Conservation (phyloP, 768 basidiomycete species). For the Symmetrospora coprosmae region DNA sequence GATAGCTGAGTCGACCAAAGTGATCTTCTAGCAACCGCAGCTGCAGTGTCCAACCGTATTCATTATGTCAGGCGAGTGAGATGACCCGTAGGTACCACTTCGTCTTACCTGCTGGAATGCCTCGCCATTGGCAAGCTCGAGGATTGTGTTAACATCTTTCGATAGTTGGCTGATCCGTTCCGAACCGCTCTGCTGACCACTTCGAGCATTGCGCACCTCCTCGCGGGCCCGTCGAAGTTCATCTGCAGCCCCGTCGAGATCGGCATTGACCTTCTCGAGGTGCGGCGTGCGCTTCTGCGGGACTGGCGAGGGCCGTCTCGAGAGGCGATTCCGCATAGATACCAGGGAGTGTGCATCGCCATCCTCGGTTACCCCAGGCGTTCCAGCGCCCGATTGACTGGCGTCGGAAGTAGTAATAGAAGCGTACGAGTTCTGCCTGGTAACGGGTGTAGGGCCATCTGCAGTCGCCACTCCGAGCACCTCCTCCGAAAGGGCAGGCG, state of each 20-base stretch:
- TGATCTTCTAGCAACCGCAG: constrained; percentile 12
- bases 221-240: neutral
- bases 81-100: neutral
- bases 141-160: neutral
- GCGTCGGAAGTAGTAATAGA: neutral
- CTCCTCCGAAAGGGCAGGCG: neutral
- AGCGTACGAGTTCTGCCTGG: neutral
- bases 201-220: neutral
- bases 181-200: neutral
- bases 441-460: neutral
- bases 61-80: neutral
- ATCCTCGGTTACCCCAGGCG: neutral
- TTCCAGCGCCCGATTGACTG: neutral
- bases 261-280: neutral
- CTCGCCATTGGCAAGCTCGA: neutral
- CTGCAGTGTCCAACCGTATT: neutral
- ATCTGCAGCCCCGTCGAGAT: neutral
- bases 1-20: neutral
- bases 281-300: neutral
- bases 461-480: neutral
- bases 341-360: neutral
- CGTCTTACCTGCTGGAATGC: constrained; percentile 6
- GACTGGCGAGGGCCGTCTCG: no score
- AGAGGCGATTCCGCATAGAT: neutral
- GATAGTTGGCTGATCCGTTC: neutral